These are phyloP conservation scores for Ustanciosporium gigantosporum DNA, from an alignment of 1,284 basidiomycete genomes.

Conservation along the genomic window DNA sequence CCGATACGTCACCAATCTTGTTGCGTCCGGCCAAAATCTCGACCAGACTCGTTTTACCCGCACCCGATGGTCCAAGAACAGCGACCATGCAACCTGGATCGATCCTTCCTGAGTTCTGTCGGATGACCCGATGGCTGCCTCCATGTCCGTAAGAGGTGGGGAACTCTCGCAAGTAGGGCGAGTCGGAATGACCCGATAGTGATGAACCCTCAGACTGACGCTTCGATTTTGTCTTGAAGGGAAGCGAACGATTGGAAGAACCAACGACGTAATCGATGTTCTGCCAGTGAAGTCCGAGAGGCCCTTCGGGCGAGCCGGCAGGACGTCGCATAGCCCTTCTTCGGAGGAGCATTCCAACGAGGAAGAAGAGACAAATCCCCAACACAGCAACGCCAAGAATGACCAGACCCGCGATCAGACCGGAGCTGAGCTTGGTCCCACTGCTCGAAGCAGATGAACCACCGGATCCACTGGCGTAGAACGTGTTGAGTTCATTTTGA, in stretches of 20 bases:
- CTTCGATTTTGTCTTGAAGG: not conserved
- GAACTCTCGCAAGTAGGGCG: not conserved
- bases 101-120: conserved; percentile 27
- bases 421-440: conserved; percentile 20
- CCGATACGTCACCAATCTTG: conserved; percentile 34
- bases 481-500: conserved; percentile 28
- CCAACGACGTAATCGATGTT: conserved; percentile 26
- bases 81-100: conserved; percentile 43
- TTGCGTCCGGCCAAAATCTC: conserved; percentile 46
- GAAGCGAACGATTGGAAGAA: not conserved
- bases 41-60: conserved; percentile 50
- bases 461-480: conserved; percentile 24
- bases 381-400: conserved; percentile 37
- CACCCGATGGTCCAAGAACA: conserved; percentile 47
- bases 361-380: conserved; percentile 17
- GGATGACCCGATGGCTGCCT: conserved; percentile 1
- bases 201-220: conserved; percentile 3
- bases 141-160: not conserved
- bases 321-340: conserved; percentile 21
- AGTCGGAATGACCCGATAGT: too few relatives aligned
- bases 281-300: conserved; percentile 42
- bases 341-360: conserved; percentile 21
- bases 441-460: conserved; percentile 1
- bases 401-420: conserved; percentile 44
- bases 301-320: conserved; percentile 4